phyloP scores from a whole-genome alignment of 768 basidiomycete genomes.

The Termitomyces sp. region DNA sequence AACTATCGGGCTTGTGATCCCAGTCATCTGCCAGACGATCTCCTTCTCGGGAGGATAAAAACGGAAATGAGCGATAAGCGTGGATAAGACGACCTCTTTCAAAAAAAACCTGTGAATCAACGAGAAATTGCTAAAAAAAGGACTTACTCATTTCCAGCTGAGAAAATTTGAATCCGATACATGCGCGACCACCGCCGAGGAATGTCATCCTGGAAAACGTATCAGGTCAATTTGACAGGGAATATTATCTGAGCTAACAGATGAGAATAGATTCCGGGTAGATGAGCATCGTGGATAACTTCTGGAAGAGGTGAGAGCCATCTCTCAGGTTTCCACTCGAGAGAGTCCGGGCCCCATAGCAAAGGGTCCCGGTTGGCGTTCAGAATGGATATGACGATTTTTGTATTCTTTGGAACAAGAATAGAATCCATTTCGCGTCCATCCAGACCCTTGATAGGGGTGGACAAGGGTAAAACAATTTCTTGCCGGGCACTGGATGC shows the following conservation, averaged over 20 bases:
- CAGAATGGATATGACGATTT: slow-evolving; percentile 24
- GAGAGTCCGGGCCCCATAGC: slow-evolving; percentile 34
- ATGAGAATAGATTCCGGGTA: slow-evolving; percentile 33
- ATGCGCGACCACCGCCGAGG: slow-evolving; percentile 27
- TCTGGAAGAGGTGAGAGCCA: slow-evolving; percentile 31
- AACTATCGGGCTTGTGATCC: slow-evolving; percentile 9
- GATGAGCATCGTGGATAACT: slow-evolving; percentile 22
- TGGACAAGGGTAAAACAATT: slow-evolving; percentile 26
- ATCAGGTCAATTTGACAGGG: background rate
- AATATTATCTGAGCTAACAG: slow-evolving; percentile 18
- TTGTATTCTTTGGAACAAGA: slow-evolving; percentile 25
- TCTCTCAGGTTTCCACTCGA: slow-evolving; percentile 37
- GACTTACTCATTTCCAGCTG: slow-evolving; percentile 34
- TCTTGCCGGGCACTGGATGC: slow-evolving; percentile 23
- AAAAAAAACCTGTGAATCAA: background rate
- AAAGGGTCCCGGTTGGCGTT: slow-evolving; percentile 24
- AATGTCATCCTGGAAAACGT: slow-evolving; percentile 27
- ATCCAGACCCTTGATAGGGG: slow-evolving; percentile 24
- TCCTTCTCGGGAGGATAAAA: slow-evolving; percentile 11
- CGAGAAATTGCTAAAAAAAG: background rate
- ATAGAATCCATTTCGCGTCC: slow-evolving; percentile 25
- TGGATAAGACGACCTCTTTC: slow-evolving; percentile 15
- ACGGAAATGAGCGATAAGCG: slow-evolving; percentile 14
- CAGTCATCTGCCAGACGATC: slow-evolving; percentile 16
- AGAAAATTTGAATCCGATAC: slow-evolving; percentile 37